Evolutionary conservation across 768 basidiomycete species (phyloP).

Genomic region (Rhodotorula diobovata): DNA sequence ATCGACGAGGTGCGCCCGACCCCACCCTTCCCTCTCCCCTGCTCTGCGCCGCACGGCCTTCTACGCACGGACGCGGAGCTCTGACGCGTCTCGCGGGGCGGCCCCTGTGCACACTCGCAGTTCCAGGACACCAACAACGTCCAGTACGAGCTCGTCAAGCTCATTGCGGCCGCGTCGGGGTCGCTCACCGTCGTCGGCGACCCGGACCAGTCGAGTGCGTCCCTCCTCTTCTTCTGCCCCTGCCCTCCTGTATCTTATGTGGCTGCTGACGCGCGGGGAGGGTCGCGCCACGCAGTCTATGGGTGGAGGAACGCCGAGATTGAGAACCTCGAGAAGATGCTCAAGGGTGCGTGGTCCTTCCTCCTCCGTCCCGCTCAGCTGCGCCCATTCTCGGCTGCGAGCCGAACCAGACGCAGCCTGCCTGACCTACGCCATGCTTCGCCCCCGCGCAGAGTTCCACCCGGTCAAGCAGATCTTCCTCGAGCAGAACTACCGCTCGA

Average conservation of each 20-base stretch:
- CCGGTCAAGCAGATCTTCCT: conserved; percentile 64
- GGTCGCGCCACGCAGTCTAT: conserved; percentile 56
- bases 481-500: conserved; percentile 83
- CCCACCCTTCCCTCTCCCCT: background rate
- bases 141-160: conserved; percentile 73
- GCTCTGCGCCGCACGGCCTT: background rate
- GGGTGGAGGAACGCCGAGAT: conserved; percentile 76
- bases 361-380: background rate
- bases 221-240: background rate
- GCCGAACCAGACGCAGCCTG: too few relatives aligned
- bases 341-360: conserved; percentile 50
- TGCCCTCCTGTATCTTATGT: background rate
- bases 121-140: conserved; percentile 79
- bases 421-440: too few relatives aligned
- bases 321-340: conserved; percentile 69
- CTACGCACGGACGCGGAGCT: too few relatives aligned
- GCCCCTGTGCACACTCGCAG: conserved; percentile 57
- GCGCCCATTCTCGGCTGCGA: too few relatives aligned
- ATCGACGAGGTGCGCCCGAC: conserved; percentile 34
- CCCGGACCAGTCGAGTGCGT: conserved; percentile 78
- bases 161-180: conserved; percentile 56
- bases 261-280: too few relatives aligned
- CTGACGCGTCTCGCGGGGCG: background rate
- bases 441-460: conserved; percentile 57
- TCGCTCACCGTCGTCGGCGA: conserved; percentile 80